Conservation (phyloP, 2,329 filamentous ascomycete genomes). For the Escovopsis weberi region DNA sequence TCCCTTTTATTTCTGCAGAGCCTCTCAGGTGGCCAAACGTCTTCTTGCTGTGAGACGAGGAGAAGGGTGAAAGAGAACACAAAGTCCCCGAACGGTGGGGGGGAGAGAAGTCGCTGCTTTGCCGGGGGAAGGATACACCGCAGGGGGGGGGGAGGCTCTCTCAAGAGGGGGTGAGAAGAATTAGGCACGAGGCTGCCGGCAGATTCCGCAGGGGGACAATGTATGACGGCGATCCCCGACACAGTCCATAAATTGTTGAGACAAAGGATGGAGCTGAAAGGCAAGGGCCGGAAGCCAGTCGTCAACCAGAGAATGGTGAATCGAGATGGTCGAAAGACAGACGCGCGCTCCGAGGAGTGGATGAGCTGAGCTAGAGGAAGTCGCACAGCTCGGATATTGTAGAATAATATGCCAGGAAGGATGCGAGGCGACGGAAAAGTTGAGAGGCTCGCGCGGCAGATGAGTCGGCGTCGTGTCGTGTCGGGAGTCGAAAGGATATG, state of each 20-base stretch:
- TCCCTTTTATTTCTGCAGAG: background rate
- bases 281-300: background rate
- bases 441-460: background rate
- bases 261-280: background rate
- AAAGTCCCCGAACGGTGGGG: too few relatives aligned
- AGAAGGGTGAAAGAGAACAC: background rate
- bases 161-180: too few relatives aligned
- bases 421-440: too few relatives aligned
- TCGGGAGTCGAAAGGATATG: background rate
- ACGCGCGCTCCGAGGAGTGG: background rate
- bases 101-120: too few relatives aligned
- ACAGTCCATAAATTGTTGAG: conserved; percentile 17
- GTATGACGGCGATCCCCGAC: conserved; percentile 14
- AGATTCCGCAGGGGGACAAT: too few relatives aligned
- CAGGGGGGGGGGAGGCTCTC: too few relatives aligned
- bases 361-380: background rate
- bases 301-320: too few relatives aligned
- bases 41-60: background rate
- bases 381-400: background rate
- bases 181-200: too few relatives aligned
- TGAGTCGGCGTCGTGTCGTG: too few relatives aligned
- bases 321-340: background rate
- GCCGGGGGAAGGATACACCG: too few relatives aligned
- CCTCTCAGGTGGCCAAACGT: too few relatives aligned
- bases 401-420: too few relatives aligned